Evolutionary conservation across 169 alveolate species (phyloP).

Genomic region (Eimeria maxima): DNA sequence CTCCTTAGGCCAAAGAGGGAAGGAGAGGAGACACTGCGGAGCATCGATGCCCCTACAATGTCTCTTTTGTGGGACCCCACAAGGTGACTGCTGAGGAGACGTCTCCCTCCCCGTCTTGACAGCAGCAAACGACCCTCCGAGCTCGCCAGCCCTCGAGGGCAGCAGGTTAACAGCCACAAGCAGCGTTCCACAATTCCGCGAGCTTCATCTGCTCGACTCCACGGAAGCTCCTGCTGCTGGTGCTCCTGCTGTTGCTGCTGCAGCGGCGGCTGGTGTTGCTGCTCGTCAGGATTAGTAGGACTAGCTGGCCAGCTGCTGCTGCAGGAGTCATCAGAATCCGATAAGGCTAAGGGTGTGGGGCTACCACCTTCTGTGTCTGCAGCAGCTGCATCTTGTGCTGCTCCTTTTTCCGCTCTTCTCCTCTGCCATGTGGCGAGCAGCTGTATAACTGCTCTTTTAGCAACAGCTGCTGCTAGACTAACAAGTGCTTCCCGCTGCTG

Average conservation of each 20-base stretch:
- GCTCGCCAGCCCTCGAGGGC: slow-evolving; percentile 73
- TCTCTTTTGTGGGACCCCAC: background rate
- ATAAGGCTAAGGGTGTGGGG: background rate
- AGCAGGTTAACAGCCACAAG: slow-evolving; percentile 61
- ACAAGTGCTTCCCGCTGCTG: background rate
- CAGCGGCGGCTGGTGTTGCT: too few species aligned
- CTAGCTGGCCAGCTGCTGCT: slow-evolving; percentile 19
- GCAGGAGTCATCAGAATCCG: slow-evolving; percentile 39
- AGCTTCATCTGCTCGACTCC: slow-evolving; percentile 22
- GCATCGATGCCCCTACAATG: background rate
- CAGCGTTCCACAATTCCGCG: slow-evolving; percentile 59
- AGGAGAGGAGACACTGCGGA: slow-evolving; percentile 3
- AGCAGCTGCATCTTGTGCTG: background rate
- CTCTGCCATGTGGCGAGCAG: slow-evolving; percentile 76
- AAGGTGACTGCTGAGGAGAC: background rate
- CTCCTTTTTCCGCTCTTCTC: background rate
- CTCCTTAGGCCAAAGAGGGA: background rate
- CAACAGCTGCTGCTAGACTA: slow-evolving; percentile 42
- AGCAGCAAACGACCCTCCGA: background rate
- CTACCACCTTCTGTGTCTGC: slow-evolving; percentile 19
- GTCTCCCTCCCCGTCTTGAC: background rate
- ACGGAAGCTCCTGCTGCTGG: slow-evolving; percentile 5
- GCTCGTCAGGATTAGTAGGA: background rate
- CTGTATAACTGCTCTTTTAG: slow-evolving; percentile 65
- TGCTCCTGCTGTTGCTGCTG: slow-evolving; percentile 30